Percentiles rank a stretch among this genome's conserved stretches.
Evolutionary conservation across 768 basidiomycete species (phyloP).

Genomic region (Suillus spraguei): DNA sequence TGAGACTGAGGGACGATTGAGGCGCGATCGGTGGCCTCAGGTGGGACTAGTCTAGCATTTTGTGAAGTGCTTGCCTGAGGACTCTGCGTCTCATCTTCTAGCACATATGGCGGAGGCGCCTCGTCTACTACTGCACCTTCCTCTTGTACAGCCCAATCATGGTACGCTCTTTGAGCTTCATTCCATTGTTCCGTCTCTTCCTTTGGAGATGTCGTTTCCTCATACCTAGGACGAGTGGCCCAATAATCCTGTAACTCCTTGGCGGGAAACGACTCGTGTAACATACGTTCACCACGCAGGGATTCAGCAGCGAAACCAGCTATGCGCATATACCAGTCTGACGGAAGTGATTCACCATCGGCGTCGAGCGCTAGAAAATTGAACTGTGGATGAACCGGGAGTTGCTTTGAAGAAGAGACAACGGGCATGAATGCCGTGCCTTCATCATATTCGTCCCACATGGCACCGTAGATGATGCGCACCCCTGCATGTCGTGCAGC

Average conservation of each 20-base stretch:
- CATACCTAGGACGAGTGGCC: background rate
- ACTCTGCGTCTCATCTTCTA: background rate
- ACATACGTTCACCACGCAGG: background rate
- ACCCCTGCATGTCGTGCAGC: background rate
- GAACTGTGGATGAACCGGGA: background rate
- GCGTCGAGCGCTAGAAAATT: background rate
- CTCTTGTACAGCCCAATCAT: background rate
- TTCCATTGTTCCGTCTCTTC: background rate
- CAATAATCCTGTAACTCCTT: constrained; percentile 1
- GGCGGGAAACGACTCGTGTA: background rate
- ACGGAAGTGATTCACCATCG: background rate
- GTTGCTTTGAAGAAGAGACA: background rate
- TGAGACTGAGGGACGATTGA: background rate
- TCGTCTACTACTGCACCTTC: background rate
- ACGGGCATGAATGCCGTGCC: background rate
- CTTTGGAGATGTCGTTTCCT: background rate
- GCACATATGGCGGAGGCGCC: background rate
- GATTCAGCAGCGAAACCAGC: constrained; percentile 1
- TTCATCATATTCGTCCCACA: background rate
- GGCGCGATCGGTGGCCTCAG: background rate
- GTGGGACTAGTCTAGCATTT: background rate
- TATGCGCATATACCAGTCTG: constrained; percentile 1
- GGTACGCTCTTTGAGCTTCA: background rate
- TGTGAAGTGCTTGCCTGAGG: background rate
- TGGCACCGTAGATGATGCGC: background rate